Evolutionary conservation across 2,329 filamentous ascomycete species (phyloP).

Genomic region (Beauveria caledonica): DNA sequence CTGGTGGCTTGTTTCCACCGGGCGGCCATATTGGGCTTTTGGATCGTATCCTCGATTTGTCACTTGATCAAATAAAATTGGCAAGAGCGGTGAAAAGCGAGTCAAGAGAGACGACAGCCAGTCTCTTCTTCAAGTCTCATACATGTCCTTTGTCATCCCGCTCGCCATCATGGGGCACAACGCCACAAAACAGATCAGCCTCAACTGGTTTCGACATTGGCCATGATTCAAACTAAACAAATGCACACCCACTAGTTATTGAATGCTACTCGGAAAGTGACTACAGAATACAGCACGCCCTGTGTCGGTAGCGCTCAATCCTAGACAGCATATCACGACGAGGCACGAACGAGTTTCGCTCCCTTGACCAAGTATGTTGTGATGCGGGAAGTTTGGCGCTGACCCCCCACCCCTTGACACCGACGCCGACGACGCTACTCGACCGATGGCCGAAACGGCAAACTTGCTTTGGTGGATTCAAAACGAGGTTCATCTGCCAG

Average conservation of each 20-base stretch:
- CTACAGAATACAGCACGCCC: neutral
- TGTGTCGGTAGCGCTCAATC: neutral
- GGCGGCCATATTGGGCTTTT: no score
- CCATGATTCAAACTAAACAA: slow-evolving; percentile 11
- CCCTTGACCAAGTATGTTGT: neutral
- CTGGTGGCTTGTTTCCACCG: no score
- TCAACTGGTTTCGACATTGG: slow-evolving; percentile 1
- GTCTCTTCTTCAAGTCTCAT: no score
- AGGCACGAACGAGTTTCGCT: neutral
- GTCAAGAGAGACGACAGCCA: no score
- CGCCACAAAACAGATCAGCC: slow-evolving; percentile 9
- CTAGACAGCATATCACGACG: neutral
- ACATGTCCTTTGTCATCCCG: no score
- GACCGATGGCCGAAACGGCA: slow-evolving; percentile 1
- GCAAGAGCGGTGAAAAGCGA: no score
- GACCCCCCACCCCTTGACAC: neutral
- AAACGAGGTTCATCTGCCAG: neutral
- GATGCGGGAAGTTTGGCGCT: neutral
- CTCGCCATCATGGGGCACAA: no score
- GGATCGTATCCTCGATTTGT: no score
- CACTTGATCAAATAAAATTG: no score
- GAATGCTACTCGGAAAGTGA: slow-evolving; percentile 4
- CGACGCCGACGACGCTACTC: neutral
- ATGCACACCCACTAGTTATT: neutral
- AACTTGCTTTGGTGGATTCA: neutral